phyloP scores from a whole-genome alignment of 2,329 filamentous ascomycete species.

The Fusarium chaquense region DNA sequence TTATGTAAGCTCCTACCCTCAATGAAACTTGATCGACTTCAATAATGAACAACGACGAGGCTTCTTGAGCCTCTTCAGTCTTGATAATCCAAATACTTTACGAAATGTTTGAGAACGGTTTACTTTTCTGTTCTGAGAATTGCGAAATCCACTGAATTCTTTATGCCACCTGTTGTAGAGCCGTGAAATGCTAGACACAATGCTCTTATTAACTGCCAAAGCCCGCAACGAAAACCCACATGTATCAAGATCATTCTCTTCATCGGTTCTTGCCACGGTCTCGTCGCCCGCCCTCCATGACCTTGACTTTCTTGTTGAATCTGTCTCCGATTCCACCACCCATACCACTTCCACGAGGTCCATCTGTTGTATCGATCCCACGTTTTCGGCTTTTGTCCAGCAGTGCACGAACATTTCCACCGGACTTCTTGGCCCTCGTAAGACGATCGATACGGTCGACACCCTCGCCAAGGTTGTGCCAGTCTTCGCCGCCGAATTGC shows the following conservation, averaged over 20 bases:
- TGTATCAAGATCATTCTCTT: constrained; percentile 25
- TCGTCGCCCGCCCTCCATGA: constrained; percentile 61
- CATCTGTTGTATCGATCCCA: constrained; percentile 74
- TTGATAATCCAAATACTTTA: background rate
- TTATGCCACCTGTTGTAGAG: background rate
- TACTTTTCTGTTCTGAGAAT: background rate
- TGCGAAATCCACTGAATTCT: background rate
- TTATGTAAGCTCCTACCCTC: background rate
- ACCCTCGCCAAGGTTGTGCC: constrained; percentile 85
- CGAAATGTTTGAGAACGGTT: background rate
- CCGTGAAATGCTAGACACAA: background rate
- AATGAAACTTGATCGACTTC: background rate
- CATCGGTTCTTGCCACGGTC: constrained; percentile 59
- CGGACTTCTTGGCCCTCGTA: constrained; percentile 75
- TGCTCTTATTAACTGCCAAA: background rate
- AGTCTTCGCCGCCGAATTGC: constrained; percentile 90
- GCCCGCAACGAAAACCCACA: constrained; percentile 1
- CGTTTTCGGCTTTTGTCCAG: constrained; percentile 91
- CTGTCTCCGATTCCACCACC: constrained; percentile 76
- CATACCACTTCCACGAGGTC: constrained; percentile 72
- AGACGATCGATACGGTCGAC: constrained; percentile 87
- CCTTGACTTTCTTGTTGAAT: constrained; percentile 77
- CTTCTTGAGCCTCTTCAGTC: background rate
- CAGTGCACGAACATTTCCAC: constrained; percentile 68
- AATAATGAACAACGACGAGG: too few species aligned